Evolutionary conservation across 208 protist species (phyloP), one percentile per base, ranked within the genome.

Genomic region (Trypanosoma caninum): DNA sequence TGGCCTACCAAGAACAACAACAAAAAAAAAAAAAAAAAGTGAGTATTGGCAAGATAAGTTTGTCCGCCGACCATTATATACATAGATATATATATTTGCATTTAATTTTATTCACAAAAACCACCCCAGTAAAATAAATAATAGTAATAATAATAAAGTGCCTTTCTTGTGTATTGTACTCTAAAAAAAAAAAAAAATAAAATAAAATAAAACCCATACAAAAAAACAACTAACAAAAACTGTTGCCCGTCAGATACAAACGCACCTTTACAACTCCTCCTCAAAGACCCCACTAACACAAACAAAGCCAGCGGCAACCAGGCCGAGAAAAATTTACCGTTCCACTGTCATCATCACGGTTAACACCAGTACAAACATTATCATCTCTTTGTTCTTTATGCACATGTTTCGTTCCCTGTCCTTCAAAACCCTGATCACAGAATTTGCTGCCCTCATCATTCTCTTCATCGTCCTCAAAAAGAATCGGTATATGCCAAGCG

Each of bases 401-500:
- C 28, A 7, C 57, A 23, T 30, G 7, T 25, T 7, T 27, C 38
- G 20, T 25, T 35, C 22, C 16, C 34, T 54, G 16, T 35, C 42
- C 34, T 23, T 64, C 46, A 18, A 51, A 10, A n/a, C 30, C 35
- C 14, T 47, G n/a, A n/a, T n/a, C n/a, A n/a, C n/a, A n/a, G n/a
- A n/a, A n/a, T n/a, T n/a, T n/a, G n/a, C n/a, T 16, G 13, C 20
- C 38, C 14, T 54, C 46, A 34, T 54, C 41, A 4, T 18, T 45
- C 18, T 61, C 35, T 45, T 34, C 54, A 18, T 52, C 28, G 7
- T 55, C 13, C 42, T 55, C 23, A 8, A 11, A 0, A 25, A 48
- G 27, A 16, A 65, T 42, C 7, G 68, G 68, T 57, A 74, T 65
- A 37, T 74, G 68, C 68, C 68, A 74, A 14, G 2, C 30, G 3